These are phyloP conservation scores for Tribonema minus DNA, from an alignment of 108 stramenopile species.

Conservation along the genomic window DNA sequence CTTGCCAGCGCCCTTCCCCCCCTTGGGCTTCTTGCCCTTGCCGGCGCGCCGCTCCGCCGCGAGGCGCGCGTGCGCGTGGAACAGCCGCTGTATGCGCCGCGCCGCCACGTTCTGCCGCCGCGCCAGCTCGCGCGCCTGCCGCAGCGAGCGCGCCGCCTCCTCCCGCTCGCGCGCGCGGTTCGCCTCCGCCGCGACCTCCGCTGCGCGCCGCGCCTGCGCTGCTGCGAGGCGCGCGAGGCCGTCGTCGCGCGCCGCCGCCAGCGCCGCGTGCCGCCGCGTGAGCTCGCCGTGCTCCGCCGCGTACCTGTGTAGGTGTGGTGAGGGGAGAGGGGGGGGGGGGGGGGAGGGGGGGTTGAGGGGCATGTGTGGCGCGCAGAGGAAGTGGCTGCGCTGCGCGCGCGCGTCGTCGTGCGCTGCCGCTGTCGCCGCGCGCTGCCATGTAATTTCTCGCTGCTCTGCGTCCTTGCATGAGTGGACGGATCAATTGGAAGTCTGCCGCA, in stretches of 20 bases:
- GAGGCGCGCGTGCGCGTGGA: background rate
- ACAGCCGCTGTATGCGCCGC: conserved; percentile 9
- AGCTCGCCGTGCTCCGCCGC: background rate
- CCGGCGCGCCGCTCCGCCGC: background rate
- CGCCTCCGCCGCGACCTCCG: conserved; percentile 3
- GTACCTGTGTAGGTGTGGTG: background rate
- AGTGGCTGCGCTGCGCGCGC: no score
- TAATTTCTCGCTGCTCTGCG: no score
- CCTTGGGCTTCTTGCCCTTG: conserved; percentile 14
- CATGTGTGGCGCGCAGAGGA: no score
- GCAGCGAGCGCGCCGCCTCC: background rate
- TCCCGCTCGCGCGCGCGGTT: background rate
- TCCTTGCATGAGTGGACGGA: no score
- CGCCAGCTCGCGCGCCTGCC: conserved; percentile 1
- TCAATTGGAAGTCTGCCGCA: no score
- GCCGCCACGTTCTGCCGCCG: conserved; percentile 11
- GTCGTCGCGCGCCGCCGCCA: background rate
- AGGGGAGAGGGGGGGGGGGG: background rate
- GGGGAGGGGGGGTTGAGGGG: no score
- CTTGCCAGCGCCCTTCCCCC: background rate
- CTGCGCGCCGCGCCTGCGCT: no score
- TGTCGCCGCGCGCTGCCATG: no score
- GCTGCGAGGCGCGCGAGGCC: background rate
- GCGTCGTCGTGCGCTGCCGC: no score
- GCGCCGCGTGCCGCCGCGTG: background rate